Base-by-base conservation (phyloP, 257 asterid species). In the Solanum microdontum region DNA sequence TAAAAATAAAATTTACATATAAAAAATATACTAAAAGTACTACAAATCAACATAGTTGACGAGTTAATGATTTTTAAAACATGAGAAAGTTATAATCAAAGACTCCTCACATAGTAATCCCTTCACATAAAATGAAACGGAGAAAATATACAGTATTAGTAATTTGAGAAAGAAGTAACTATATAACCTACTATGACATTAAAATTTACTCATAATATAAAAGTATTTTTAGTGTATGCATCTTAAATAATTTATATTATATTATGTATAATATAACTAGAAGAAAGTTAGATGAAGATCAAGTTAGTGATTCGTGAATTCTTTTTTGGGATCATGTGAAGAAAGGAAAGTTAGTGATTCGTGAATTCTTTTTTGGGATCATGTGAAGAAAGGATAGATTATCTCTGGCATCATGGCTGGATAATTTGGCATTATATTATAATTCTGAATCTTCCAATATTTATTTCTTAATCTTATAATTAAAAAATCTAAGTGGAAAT, bases 281-380 rank as follows among this genome's bases (percentile, higher is more conserved):
- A 74, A 70, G 80, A 76, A 86, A 86, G 43, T 80, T 66, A 40
- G 86, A 86, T 83, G 88, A 87, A 66, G 87, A 90, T 90, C 90
- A 87, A 86, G 85, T 87, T 90, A 87, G 91, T 89, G 83, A 89
- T 88, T 51, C 90, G 90, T 37, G 89, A 90, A 72, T 26, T 83
- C 89, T 73, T 86, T 89, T 89, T 87, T 89, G 92, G 92, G 91
- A 90, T 90, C 91, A 90, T 89, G 91, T 75, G 90, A 87, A 87
- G 58, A 85, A 87, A 64, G 23, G 64, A 85, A 87, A 86, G 85
- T 87, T 90, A 87, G 91, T 89, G 83, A 89, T 88, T 51, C 90
- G 90, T 37, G 89, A 90, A 72, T 26, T 83, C 89, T 73, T 86
- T 89, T 89, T 87, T 89, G 92, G 92, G 91, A 90, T 90, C 91